phyloP scores from a whole-genome alignment of 208 protist species.

The Trypanosoma avium region DNA sequence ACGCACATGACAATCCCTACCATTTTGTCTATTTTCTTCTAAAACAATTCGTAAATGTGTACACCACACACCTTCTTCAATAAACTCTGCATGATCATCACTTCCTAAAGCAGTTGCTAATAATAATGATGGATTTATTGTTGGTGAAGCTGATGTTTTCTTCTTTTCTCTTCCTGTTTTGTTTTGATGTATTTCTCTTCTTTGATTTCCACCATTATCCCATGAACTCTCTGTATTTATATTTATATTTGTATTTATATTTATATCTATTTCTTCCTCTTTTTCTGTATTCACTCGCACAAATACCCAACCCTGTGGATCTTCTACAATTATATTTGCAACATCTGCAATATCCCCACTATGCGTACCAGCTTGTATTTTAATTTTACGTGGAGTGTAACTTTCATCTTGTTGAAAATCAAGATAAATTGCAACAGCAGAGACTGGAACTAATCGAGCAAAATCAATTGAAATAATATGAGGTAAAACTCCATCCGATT shows the following conservation, averaged over 20 bases:
- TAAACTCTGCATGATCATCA: constrained; percentile 29
- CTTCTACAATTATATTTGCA: constrained; percentile 36
- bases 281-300: constrained; percentile 19
- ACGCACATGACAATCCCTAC: constrained; percentile 81
- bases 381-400: constrained; percentile 80
- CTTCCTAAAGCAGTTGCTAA: too few species aligned
- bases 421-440: constrained; percentile 62
- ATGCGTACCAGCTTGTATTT: constrained; percentile 64
- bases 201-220: too few species aligned
- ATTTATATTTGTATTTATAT: too few species aligned
- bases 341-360: constrained; percentile 71
- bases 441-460: constrained; percentile 44
- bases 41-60: constrained; percentile 56
- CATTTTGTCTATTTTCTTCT: constrained; percentile 78
- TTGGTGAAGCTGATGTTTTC: neutral
- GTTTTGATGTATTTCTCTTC: too few species aligned
- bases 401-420: constrained; percentile 78
- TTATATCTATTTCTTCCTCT: constrained; percentile 2
- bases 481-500: constrained; percentile 85
- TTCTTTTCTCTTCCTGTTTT: constrained; percentile 4
- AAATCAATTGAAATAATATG: constrained; percentile 78
- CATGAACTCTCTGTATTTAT: too few species aligned
- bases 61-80: constrained; percentile 53
- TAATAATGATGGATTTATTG: too few species aligned
- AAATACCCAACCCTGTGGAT: constrained; percentile 66